Evolutionary conservation across 441 rosid species (phyloP).

Genomic region (Theobroma grandiflorum): DNA sequence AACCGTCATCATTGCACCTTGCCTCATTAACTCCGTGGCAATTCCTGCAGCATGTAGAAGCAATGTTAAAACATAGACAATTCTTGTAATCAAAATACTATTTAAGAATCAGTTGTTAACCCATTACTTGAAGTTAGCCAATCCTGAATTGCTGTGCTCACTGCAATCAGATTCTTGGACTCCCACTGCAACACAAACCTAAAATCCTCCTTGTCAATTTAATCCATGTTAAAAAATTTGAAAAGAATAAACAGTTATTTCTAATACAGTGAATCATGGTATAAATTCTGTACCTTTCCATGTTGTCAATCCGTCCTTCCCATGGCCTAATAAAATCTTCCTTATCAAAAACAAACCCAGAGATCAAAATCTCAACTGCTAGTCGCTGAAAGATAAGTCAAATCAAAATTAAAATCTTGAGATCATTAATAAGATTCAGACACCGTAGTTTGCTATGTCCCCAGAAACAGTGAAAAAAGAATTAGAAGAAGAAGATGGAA

Average conservation of each 20-base stretch:
- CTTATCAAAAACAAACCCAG: slow-evolving; percentile 73
- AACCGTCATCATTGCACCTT: slow-evolving; percentile 94
- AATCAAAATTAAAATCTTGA: not conserved
- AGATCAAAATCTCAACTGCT: slow-evolving; percentile 77
- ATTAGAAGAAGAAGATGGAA: not conserved
- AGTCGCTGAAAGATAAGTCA: slow-evolving; percentile 59
- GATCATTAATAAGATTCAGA: not conserved
- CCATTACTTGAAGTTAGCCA: slow-evolving; percentile 96
- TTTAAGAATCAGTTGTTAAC: slow-evolving; percentile 33
- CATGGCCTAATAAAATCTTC: slow-evolving; percentile 84
- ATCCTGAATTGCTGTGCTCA: slow-evolving; percentile 95
- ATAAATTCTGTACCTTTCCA: slow-evolving; percentile 65
- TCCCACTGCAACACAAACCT: slow-evolving; percentile 98
- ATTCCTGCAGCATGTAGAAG: slow-evolving; percentile 53
- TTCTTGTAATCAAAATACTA: slow-evolving; percentile 14
- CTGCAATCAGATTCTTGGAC: slow-evolving; percentile 79
- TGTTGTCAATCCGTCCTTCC: slow-evolving; percentile 70
- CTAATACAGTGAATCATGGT: not conserved
- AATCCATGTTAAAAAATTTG: too few relatives aligned
- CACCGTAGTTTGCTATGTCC: not conserved
- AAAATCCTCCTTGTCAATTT: slow-evolving; percentile 13
- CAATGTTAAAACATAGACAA: slow-evolving; percentile 26
- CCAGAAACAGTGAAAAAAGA: not conserved
- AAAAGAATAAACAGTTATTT: too few relatives aligned
- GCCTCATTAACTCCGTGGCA: slow-evolving; percentile 79